phyloP scores from a whole-genome alignment of 768 basidiomycete species.

The Leccinum arenicola region DNA sequence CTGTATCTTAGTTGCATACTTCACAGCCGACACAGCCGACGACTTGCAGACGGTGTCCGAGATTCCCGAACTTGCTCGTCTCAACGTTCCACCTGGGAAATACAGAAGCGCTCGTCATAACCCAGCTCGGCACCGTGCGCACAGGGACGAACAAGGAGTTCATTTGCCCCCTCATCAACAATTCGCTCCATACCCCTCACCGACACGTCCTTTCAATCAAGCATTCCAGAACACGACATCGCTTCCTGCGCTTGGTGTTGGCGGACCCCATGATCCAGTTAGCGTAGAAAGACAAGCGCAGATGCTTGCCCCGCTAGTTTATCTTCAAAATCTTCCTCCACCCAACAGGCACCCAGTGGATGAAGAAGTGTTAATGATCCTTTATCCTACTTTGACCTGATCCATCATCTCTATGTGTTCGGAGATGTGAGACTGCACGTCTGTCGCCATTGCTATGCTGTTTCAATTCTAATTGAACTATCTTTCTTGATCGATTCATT shows the following conservation, averaged over 20 bases:
- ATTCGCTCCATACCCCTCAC: slow-evolving; percentile 33
- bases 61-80: slow-evolving; percentile 46
- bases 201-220: slow-evolving; percentile 18
- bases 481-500: slow-evolving; percentile 1
- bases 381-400: slow-evolving; percentile 37
- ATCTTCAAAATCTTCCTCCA: slow-evolving; percentile 57
- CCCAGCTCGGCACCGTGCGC: slow-evolving; percentile 40
- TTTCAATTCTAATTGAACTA: slow-evolving; percentile 4
- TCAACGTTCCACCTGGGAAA: slow-evolving; percentile 56
- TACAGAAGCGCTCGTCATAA: slow-evolving; percentile 66
- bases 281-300: slow-evolving; percentile 23
- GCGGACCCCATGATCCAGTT: not conserved
- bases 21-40: slow-evolving; percentile 59
- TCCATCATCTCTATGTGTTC: slow-evolving; percentile 10
- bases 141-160: slow-evolving; percentile 24
- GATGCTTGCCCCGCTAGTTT: slow-evolving; percentile 59
- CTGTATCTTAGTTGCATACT: slow-evolving; percentile 63
- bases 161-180: slow-evolving; percentile 21
- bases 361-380: slow-evolving; percentile 66
- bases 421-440: slow-evolving; percentile 8
- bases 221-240: slow-evolving; percentile 3
- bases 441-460: slow-evolving; percentile 12
- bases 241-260: slow-evolving; percentile 1
- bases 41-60: slow-evolving; percentile 59
- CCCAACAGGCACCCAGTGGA: slow-evolving; percentile 68